phyloP scores from a whole-genome alignment of 192 early-diverging fungal genomes.

The Coemansia sp. region DNA sequence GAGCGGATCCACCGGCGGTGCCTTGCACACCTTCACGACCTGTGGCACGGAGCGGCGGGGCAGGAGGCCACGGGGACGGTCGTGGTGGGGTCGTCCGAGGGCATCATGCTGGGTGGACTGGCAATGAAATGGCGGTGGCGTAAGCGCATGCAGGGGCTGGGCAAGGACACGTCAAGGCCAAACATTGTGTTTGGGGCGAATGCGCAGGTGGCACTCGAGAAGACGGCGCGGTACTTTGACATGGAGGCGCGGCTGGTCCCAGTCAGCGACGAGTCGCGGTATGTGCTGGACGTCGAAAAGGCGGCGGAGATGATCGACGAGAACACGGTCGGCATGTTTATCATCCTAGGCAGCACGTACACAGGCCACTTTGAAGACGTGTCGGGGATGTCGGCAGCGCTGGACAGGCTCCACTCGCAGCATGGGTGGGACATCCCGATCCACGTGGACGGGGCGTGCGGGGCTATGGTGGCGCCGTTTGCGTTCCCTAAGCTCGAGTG shows the following conservation, averaged over 20 bases:
- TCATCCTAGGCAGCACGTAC: slow-evolving; percentile 77
- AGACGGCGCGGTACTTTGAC: slow-evolving; percentile 74
- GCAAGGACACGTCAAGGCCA: slow-evolving; percentile 65
- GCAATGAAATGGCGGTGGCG: slow-evolving; percentile 82
- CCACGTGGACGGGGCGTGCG: slow-evolving; percentile 83
- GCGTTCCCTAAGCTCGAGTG: slow-evolving; percentile 69
- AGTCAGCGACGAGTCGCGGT: slow-evolving; percentile 53
- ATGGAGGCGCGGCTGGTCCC: slow-evolving; percentile 67
- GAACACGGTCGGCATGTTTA: slow-evolving; percentile 78
- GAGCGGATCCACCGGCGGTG: slow-evolving; percentile 65
- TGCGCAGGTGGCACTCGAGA: slow-evolving; percentile 72
- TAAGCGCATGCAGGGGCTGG: slow-evolving; percentile 54
- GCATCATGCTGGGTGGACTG: slow-evolving; percentile 70
- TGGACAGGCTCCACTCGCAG: slow-evolving; percentile 59
- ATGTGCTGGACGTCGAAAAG: slow-evolving; percentile 60
- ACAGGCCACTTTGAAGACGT: slow-evolving; percentile 85
- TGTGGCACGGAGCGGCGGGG: slow-evolving; percentile 58
- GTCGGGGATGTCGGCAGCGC: slow-evolving; percentile 56
- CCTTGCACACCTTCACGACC: slow-evolving; percentile 64
- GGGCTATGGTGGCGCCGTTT: slow-evolving; percentile 87
- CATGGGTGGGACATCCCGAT: slow-evolving; percentile 72
- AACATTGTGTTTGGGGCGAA: slow-evolving; percentile 78
- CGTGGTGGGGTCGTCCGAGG: slow-evolving; percentile 78
- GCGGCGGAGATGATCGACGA: slow-evolving; percentile 72
- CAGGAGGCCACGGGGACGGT: slow-evolving; percentile 62